Percentiles rank a stretch among this genome's conserved stretches.
Conservation (phyloP, 139 green algal genomes). For the Penium margaritaceum region DNA sequence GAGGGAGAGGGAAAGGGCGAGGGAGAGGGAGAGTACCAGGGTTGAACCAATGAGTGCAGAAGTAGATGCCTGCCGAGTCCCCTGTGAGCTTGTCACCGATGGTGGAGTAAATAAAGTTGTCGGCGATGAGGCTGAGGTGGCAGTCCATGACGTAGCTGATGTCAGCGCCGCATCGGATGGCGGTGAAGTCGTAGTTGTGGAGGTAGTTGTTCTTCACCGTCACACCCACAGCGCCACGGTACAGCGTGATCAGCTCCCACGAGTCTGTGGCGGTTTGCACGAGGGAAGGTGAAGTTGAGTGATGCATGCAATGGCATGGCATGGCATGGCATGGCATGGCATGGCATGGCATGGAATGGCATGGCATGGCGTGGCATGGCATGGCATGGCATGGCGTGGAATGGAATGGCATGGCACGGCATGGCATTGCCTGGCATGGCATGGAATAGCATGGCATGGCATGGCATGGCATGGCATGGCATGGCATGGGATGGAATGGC, state of each 20-base stretch:
- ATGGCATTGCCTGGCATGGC: too few species aligned
- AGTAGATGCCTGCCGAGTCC: slow-evolving; percentile 13
- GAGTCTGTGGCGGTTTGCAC: neutral
- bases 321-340: too few species aligned
- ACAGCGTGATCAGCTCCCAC: slow-evolving; percentile 1
- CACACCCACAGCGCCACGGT: slow-evolving; percentile 14
- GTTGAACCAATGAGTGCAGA: slow-evolving; percentile 15
- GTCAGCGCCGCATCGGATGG: slow-evolving; percentile 6
- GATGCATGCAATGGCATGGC: too few species aligned
- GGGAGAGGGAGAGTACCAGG: neutral
- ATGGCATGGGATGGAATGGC: too few species aligned
- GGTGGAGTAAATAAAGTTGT: slow-evolving; percentile 4
- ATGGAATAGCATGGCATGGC: too few species aligned
- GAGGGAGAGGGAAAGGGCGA: neutral
- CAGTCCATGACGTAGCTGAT: neutral
- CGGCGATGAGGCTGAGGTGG: neutral
- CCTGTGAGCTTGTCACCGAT: neutral
- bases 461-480: too few species aligned
- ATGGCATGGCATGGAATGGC: too few species aligned
- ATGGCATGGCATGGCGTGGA: too few species aligned
- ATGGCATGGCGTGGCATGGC: too few species aligned
- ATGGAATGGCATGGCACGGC: too few species aligned
- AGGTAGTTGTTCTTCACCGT: slow-evolving; percentile 23
- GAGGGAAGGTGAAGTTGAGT: too few species aligned
- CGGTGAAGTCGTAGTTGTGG: neutral